Percentiles rank a stretch among this genome's conserved stretches.
These are phyloP conservation scores for Pseudogymnoascus sp. DNA, from an alignment of 2,329 filamentous ascomycete species.

Conservation along the genomic window DNA sequence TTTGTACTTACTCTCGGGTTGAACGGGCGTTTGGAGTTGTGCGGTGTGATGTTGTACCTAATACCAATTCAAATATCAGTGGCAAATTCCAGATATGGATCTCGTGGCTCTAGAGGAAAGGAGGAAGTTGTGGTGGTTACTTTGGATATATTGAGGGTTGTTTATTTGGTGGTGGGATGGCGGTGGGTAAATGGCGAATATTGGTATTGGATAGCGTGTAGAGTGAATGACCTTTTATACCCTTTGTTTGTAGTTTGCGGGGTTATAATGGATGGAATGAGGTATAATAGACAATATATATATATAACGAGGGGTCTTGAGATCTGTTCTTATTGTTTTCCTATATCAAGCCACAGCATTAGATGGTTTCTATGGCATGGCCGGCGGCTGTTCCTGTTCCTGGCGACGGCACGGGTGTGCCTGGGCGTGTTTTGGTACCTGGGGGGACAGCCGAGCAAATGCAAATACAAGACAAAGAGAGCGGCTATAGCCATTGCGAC, in stretches of 20 bases:
- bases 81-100: not conserved
- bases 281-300: not conserved
- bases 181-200: not conserved
- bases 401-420: not conserved
- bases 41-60: not conserved
- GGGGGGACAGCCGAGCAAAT: not conserved
- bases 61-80: not conserved
- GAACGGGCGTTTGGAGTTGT: not conserved
- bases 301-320: not conserved
- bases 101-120: not conserved
- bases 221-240: not conserved
- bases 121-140: not conserved
- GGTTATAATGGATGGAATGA: not conserved
- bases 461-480: not conserved
- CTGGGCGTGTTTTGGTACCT: not conserved
- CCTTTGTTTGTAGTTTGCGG: not conserved
- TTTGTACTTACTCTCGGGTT: not conserved
- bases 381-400: not conserved
- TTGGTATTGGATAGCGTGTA: not conserved
- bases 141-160: not conserved
- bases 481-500: not conserved
- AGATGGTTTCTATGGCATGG: not conserved
- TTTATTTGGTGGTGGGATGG: not conserved
- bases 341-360: not conserved
- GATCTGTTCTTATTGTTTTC: not conserved